A percentile compares a stretch with the other conserved stretches of the same genome.
phyloP scores from a whole-genome alignment of 2,329 filamentous ascomycete species.

The Lomentospora prolificans region DNA sequence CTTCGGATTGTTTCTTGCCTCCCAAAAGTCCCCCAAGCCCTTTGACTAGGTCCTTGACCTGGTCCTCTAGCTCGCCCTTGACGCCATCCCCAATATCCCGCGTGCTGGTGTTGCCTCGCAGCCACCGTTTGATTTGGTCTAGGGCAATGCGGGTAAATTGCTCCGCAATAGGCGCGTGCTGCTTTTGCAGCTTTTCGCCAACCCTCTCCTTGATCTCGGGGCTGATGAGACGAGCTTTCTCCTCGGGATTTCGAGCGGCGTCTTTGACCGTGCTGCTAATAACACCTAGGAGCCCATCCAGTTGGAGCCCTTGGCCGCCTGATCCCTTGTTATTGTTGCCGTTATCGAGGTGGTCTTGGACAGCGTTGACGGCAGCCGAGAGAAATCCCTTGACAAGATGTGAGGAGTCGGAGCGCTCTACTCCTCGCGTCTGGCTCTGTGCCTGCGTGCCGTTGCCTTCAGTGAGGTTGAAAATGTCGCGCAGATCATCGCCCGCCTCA shows the following conservation, averaged over 20 bases:
- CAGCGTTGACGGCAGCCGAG: conserved; percentile 29
- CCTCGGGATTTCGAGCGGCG: conserved; percentile 32
- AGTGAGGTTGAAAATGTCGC: conserved; percentile 33
- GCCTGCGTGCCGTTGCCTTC: conserved; percentile 19
- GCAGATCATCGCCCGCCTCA: conserved; percentile 30
- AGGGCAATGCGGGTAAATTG: conserved; percentile 35
- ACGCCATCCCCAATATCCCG: conserved; percentile 32
- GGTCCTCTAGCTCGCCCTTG: conserved; percentile 33
- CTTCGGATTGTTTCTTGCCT: conserved; percentile 24
- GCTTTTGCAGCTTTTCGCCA: conserved; percentile 27
- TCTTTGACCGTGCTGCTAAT: conserved; percentile 34
- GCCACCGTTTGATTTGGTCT: conserved; percentile 36
- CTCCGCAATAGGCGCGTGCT: conserved; percentile 33
- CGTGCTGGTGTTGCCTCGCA: conserved; percentile 30
- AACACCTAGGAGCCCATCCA: conserved; percentile 32
- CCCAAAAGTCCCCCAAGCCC: conserved; percentile 31
- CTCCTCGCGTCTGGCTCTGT: conserved; percentile 19
- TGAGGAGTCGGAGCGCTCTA: conserved; percentile 14
- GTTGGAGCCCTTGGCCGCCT: conserved; percentile 24
- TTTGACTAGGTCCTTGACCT: conserved; percentile 34
- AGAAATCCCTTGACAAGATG: conserved; percentile 26
- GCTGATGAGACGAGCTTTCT: conserved; percentile 33
- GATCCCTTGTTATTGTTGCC: conserved; percentile 14
- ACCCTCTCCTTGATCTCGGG: conserved; percentile 37
- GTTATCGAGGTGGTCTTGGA: conserved; percentile 29